These are phyloP conservation scores for Galium porrigens DNA, from an alignment of 305 asterid species.

Conservation along the genomic window DNA sequence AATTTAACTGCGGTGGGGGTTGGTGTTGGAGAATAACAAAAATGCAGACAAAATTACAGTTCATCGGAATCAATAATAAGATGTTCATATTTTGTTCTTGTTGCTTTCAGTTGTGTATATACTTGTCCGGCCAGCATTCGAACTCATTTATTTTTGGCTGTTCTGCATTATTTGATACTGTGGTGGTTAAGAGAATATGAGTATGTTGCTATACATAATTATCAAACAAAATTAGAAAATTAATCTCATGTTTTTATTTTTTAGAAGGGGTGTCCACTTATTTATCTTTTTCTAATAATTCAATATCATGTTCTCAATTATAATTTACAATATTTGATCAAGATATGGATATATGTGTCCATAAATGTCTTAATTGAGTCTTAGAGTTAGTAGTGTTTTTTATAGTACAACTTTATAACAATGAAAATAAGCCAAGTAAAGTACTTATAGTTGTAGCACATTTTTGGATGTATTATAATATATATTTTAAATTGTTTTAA, in stretches of 20 bases:
- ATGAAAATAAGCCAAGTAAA: too few relatives aligned
- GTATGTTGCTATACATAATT: background rate
- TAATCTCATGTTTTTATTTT: background rate
- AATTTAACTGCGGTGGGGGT: background rate
- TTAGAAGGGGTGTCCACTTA: background rate
- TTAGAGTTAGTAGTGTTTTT: background rate
- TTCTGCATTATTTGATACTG: background rate
- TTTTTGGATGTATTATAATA: too few relatives aligned
- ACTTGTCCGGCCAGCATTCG: background rate
- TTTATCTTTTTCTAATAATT: too few relatives aligned
- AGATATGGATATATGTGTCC: background rate
- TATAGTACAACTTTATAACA: too few relatives aligned
- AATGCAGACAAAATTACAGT: background rate
- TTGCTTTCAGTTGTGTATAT: background rate
- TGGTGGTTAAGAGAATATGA: background rate
- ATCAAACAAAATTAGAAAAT: too few relatives aligned
- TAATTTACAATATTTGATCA: background rate
- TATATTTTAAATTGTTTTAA: too few relatives aligned
- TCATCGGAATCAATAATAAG: background rate
- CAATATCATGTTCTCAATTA: background rate
- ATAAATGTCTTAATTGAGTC: background rate
- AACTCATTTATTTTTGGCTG: background rate
- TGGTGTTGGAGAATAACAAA: background rate
- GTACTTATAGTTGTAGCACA: too few relatives aligned
- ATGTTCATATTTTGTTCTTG: background rate